Conservation (phyloP, 371 early-diverging fungal genomes). For the Mucor piriformis region DNA sequence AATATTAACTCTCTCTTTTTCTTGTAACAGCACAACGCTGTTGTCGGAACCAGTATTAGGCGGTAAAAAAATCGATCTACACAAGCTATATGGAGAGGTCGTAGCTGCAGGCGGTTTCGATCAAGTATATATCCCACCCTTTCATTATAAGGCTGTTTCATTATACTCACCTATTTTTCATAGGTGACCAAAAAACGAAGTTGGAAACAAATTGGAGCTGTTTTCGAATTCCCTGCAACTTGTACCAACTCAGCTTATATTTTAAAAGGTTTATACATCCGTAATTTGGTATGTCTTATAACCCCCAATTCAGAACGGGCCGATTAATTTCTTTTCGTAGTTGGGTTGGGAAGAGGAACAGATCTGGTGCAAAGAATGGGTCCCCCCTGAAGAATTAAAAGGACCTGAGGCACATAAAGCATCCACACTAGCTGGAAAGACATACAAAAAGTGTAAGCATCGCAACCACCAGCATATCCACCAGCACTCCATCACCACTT, state of each 20-base stretch:
- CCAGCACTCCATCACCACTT: background rate
- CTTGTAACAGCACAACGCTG: slow-evolving; percentile 55
- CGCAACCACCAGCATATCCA: slow-evolving; percentile 13
- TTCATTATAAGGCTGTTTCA: too few relatives aligned
- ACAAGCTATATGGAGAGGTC: slow-evolving; percentile 69
- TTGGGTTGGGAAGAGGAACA: slow-evolving; percentile 57
- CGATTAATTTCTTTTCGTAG: slow-evolving; percentile 13
- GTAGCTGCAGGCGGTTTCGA: slow-evolving; percentile 74
- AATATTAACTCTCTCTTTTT: too few relatives aligned
- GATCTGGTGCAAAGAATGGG: slow-evolving; percentile 48
- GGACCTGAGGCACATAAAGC: slow-evolving; percentile 47
- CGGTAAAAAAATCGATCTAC: slow-evolving; percentile 72
- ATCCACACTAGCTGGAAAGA: slow-evolving; percentile 47
- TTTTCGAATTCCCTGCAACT: slow-evolving; percentile 77
- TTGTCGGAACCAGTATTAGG: slow-evolving; percentile 78
- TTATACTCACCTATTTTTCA: background rate
- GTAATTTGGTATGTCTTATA: slow-evolving; percentile 50
- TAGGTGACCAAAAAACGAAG: slow-evolving; percentile 75
- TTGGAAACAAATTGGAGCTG: slow-evolving; percentile 74
- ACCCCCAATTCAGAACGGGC: too few relatives aligned
- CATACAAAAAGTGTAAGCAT: slow-evolving; percentile 35
- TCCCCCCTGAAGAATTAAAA: slow-evolving; percentile 46
- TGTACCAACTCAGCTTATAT: slow-evolving; percentile 86
- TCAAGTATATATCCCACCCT: slow-evolving; percentile 57
- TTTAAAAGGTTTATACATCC: slow-evolving; percentile 72